Percentiles rank a stretch among this genome's conserved stretches.
Evolutionary conservation across 495 filamentous ascomycete species (phyloP).

Genomic region (Aspergillus sparsus): DNA sequence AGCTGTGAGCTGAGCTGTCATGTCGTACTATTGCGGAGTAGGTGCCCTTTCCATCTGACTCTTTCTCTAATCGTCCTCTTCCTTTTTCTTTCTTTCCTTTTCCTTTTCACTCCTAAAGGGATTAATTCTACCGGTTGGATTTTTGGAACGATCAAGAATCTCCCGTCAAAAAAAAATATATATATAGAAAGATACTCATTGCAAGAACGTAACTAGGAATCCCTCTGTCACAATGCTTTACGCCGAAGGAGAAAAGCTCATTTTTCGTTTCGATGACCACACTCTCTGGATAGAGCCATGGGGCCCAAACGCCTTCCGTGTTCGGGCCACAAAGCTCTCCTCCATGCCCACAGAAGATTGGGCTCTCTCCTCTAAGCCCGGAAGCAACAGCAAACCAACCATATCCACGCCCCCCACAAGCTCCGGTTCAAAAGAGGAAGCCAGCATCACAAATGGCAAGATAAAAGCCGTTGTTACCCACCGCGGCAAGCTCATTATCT

Average conservation of each 20-base stretch:
- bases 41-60: too few species aligned
- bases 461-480: slow-evolving; percentile 50
- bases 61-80: too few species aligned
- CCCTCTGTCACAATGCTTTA: slow-evolving; percentile 42
- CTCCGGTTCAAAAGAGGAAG: slow-evolving; percentile 28
- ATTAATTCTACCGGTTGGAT: too few species aligned
- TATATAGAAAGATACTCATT: too few species aligned
- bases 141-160: too few species aligned
- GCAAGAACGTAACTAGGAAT: too few species aligned
- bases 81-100: too few species aligned
- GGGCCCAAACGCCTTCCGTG: slow-evolving; percentile 54
- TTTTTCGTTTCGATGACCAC: slow-evolving; percentile 55
- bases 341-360: slow-evolving; percentile 54
- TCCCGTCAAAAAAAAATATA: too few species aligned
- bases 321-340: slow-evolving; percentile 53
- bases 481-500: slow-evolving; percentile 53
- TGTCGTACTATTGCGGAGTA: too few species aligned
- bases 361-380: slow-evolving; percentile 45
- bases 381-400: slow-evolving; percentile 9
- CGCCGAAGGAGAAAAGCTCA: slow-evolving; percentile 38
- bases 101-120: too few species aligned
- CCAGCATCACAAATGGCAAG: slow-evolving; percentile 51
- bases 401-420: slow-evolving; percentile 25
- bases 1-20: too few species aligned
- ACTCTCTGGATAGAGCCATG: slow-evolving; percentile 57